A percentile compares a stretch with the other conserved stretches of the same genome.
Conservation (phyloP, 805 yeast species). For the Starmerella asiatica region DNA sequence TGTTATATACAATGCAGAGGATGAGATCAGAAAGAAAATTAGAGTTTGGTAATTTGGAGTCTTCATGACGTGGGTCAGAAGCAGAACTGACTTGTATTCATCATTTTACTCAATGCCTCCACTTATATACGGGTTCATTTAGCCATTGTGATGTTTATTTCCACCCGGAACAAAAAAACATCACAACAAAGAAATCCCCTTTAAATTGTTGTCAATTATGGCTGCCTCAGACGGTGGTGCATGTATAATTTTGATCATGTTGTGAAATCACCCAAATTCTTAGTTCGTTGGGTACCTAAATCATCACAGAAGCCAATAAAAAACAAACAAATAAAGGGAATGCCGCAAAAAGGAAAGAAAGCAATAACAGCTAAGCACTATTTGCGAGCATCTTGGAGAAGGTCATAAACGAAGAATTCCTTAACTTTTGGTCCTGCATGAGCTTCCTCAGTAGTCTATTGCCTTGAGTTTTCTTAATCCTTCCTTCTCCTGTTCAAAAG, state of each 20-base stretch:
- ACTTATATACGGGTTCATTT: no score
- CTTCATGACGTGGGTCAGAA: conserved; percentile 24
- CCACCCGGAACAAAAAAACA: no score
- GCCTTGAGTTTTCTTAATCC: conserved; percentile 19
- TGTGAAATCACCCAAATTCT: conserved; percentile 15
- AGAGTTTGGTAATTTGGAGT: conserved; percentile 22
- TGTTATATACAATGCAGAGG: not conserved
- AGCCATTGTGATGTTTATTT: no score
- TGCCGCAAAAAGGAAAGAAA: no score
- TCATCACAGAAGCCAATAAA: conserved; percentile 17
- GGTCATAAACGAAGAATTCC: conserved; percentile 26
- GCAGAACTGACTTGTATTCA: conserved; percentile 25
- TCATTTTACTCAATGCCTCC: conserved; percentile 17
- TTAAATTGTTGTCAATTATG: no score
- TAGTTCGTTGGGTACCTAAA: conserved; percentile 17
- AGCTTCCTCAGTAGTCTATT: conserved; percentile 24
- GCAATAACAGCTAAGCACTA: conserved; percentile 9
- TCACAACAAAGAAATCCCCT: not conserved
- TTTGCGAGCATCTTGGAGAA: not conserved
- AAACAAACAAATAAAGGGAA: no score
- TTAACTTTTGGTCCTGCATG: conserved; percentile 24
- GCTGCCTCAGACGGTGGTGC: conserved; percentile 25
- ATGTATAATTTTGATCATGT: conserved; percentile 21
- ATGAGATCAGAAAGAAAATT: conserved; percentile 20
- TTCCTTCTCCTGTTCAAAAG: conserved; percentile 15